phyloP scores from a whole-genome alignment of 805 yeast genomes.

The Osmozyma mogii region DNA sequence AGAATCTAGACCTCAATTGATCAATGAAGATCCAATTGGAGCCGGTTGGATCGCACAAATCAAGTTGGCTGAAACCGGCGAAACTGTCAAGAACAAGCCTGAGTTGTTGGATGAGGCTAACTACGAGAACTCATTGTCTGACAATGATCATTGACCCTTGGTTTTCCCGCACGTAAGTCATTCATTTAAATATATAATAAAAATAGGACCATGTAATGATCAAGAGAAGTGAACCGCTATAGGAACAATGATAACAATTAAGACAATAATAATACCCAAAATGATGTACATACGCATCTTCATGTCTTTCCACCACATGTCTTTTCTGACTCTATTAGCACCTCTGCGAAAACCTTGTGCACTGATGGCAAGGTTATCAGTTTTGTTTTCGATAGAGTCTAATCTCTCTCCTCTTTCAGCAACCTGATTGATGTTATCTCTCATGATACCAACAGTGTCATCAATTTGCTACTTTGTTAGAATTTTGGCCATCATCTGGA shows the following conservation, averaged over 20 bases:
- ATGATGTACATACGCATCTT: slow-evolving; percentile 91
- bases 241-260: slow-evolving; percentile 87
- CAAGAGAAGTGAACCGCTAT: slow-evolving; percentile 78
- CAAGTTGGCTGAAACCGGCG: slow-evolving; percentile 38
- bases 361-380: slow-evolving; percentile 83
- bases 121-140: slow-evolving; percentile 50
- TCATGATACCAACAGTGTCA: slow-evolving; percentile 95
- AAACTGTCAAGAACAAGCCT: slow-evolving; percentile 24
- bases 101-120: slow-evolving; percentile 47
- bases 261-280: slow-evolving; percentile 65
- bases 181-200: no score
- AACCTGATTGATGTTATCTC: slow-evolving; percentile 92
- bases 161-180: no score
- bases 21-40: slow-evolving; percentile 88
- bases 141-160: no score
- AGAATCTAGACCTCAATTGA: slow-evolving; percentile 63
- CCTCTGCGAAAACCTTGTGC: slow-evolving; percentile 96
- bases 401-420: slow-evolving; percentile 92
- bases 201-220: no score
- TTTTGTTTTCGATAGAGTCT: slow-evolving; percentile 86
- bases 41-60: slow-evolving; percentile 88
- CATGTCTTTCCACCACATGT: slow-evolving; percentile 99
- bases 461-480: slow-evolving; percentile 60
- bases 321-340: slow-evolving; percentile 94
- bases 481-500: slow-evolving; percentile 5